Evolutionary conservation across 495 filamentous ascomycete genomes (phyloP), one percentile per base, ranked within the genome.

Genomic region (Lepidopterella palustris): DNA sequence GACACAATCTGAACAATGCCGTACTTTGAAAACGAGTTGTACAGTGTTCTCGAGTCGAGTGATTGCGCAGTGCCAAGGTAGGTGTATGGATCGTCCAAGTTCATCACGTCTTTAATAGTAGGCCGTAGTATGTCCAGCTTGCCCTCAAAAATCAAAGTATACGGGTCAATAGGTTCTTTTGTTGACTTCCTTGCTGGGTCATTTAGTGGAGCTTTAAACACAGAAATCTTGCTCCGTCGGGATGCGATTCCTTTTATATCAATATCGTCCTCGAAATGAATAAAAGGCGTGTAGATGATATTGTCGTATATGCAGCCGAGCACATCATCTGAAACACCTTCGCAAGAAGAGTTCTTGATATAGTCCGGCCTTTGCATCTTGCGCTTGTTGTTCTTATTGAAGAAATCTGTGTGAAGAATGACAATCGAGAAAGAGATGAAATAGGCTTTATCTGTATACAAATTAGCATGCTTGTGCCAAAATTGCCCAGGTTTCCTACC

Each of bases 381-480:
- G 67, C 92, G 83, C 74, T 96, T 97, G 72, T 97, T 97, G 77
- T 97, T 97, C 72, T 92, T 96, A 78, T 99, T 99, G 82, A 97
- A 97, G 10, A 95, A 89, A 70, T 99, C 93, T 0, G 93, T 97
- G 66, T 99, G 93, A 18, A 99, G 77, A 62, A 99, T 96, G 40
- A 99, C 77, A 42, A 97, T 85, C 1, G 95, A 97, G 67, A 97
- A 99, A 15, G 93, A 89, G 64, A 97, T 91, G 68, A 97, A 95
- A 72, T 97, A 96, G 40, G 93, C 91, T 74, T 97, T 89, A 64
- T 97, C 93, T 80, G 31, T 55, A 53, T 53, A 18, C 26, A 28
- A 48, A 57, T 63, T 53, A 57, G 50, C 62, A 39, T 25, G 4
- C 6, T 23, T 31, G 18, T 56, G 9, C 2, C 9, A 45, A 20